Base-by-base conservation (phyloP, 1,139 yeast species). In the Geotrichum phurueaensis region DNA sequence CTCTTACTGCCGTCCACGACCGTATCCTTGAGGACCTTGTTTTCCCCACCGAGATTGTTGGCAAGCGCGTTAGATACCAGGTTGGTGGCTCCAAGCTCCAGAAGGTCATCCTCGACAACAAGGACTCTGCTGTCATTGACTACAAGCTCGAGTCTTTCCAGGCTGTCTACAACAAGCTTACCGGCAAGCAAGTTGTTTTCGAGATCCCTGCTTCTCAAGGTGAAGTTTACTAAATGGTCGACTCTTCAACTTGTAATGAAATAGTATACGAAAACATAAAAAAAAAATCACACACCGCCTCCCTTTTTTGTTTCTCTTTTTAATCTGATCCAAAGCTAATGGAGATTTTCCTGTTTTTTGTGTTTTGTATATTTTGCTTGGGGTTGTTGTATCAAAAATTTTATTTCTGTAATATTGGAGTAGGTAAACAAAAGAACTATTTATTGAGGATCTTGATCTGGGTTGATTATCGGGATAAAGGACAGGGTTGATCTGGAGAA, bases 121-220 rank as follows among this genome's bases (percentile, higher is more conserved):
- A 94, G 89, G 98, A 94, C 80, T 87, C 96, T 72, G 87, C 92
- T 75, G 86, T 92, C 78, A 94, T 94, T 77, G 99, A 94, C 84
- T 91, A 94, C 90, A 94, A 95, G 86, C 89, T 94, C 81, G 99
- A 94, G 81, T 90, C 99, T 72, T 94, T 94, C 97, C 96, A 92
- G 85, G 89, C 96, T 76, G 94, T 94, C 77, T 94, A 92, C 96
- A 83, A 84, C 83, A 92, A 92, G 85, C 90, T 94, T 81, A 94
- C 99, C 76, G 99, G 99, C 84, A 95, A 94, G 87, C 96, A 91
- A 83, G 97, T 94, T 83, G 96, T 91, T 76, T 94, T 94, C 78
- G 98, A 92, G 86, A 89, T 92, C 81, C 96, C 96, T 76, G 69
- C 75, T 62, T 66, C 70, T 67, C 74, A 71, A 77, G 87, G 83